Conservation (phyloP, 169 alveolate genomes). For the Plasmodium coatneyi region DNA sequence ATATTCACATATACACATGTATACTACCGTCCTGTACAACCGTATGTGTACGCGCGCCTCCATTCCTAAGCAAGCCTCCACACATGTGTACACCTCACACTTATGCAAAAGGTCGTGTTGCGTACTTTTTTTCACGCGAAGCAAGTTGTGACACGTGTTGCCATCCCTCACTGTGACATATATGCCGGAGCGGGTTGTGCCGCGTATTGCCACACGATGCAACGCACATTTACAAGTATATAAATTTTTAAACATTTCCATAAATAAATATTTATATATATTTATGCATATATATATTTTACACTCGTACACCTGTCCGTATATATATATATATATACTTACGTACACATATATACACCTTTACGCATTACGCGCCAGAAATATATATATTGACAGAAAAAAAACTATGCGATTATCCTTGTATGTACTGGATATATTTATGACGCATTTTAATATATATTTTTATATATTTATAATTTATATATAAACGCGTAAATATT, state of each 20-base stretch:
- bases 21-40: not conserved
- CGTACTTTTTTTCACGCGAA: not conserved
- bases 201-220: not conserved
- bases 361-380: not conserved
- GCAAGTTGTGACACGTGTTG: not conserved
- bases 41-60: not conserved
- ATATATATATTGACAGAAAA: constrained; percentile 5
- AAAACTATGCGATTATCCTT: not conserved
- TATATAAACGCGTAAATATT: not conserved
- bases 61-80: not conserved
- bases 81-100: not conserved
- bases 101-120: not conserved
- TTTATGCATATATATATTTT: constrained; percentile 3
- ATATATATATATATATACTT: constrained; percentile 15
- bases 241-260: not conserved
- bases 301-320: not conserved
- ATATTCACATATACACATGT: not conserved
- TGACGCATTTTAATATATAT: not conserved
- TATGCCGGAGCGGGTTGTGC: not conserved
- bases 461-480: not conserved
- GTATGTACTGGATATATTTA: constrained; percentile 6
- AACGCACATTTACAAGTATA: not conserved
- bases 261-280: constrained; percentile 8
- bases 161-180: not conserved
- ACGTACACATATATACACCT: not conserved